Conservation (phyloP, 306 rosid species). For the Begonia masoniana region DNA sequence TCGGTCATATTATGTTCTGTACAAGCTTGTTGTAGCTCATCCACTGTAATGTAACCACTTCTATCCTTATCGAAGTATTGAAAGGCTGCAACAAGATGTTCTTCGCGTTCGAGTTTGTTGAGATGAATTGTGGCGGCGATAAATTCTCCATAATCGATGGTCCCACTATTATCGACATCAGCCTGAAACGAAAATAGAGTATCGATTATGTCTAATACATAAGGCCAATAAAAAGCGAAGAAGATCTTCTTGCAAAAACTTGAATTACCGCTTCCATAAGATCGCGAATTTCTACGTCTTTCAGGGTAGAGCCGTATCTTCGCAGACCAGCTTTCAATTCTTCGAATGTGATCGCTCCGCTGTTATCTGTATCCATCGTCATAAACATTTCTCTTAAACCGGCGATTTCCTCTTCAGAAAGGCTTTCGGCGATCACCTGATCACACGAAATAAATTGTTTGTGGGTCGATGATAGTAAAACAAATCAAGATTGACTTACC, state of each 20-base stretch:
- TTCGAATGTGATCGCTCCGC: conserved; percentile 92
- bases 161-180: conserved; percentile 93
- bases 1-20: conserved; percentile 77
- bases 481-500: conserved; percentile 31
- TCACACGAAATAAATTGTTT: conserved; percentile 7
- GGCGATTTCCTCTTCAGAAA: conserved; percentile 93
- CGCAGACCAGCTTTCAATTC: conserved; percentile 91
- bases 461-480: too few relatives aligned
- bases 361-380: conserved; percentile 91
- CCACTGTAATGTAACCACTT: conserved; percentile 89
- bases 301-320: conserved; percentile 89
- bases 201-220: too few relatives aligned
- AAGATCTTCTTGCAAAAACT: conserved; percentile 1
- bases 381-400: conserved; percentile 85
- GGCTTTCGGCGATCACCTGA: conserved; percentile 92
- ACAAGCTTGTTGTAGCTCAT: conserved; percentile 95
- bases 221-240: too few relatives aligned
- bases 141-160: conserved; percentile 91
- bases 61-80: conserved; percentile 84
- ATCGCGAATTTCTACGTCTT: conserved; percentile 84
- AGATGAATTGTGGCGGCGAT: conserved; percentile 96
- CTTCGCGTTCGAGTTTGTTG: conserved; percentile 93
- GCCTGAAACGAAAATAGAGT: conserved; percentile 36
- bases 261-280: conserved; percentile 82
- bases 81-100: conserved; percentile 86